Percentiles rank a stretch among this genome's conserved stretches.
phyloP scores from a whole-genome alignment of 2,329 filamentous ascomycete species.

The Cladosporium sp. region DNA sequence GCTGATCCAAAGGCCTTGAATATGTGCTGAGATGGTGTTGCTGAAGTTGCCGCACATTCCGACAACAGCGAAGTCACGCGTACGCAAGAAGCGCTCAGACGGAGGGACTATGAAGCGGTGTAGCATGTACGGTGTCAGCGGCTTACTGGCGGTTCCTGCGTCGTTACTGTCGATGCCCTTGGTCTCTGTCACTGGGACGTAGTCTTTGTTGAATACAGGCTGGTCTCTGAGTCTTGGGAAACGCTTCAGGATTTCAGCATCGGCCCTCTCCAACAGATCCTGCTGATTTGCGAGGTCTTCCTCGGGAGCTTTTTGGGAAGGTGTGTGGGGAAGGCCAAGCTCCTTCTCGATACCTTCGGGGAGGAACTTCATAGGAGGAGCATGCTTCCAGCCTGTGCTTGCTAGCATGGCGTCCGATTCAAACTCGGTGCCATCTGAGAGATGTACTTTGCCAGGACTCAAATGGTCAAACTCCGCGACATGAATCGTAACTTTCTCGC shows the following conservation, averaged over 20 bases:
- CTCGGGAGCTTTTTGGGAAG: slow-evolving; percentile 32
- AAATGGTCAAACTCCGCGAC: slow-evolving; percentile 56
- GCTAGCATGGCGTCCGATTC: slow-evolving; percentile 54
- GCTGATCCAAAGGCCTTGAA: slow-evolving; percentile 51
- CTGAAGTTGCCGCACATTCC: slow-evolving; percentile 42
- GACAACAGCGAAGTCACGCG: slow-evolving; percentile 43
- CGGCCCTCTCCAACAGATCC: slow-evolving; percentile 43
- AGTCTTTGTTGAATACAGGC: slow-evolving; percentile 35
- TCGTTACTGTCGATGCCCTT: slow-evolving; percentile 11
- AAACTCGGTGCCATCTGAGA: slow-evolving; percentile 49
- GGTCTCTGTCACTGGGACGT: slow-evolving; percentile 22
- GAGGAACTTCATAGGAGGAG: slow-evolving; percentile 51
- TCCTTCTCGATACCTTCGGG: slow-evolving; percentile 16
- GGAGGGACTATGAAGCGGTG: slow-evolving; percentile 48
- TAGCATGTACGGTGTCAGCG: slow-evolving; percentile 36
- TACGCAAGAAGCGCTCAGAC: slow-evolving; percentile 27
- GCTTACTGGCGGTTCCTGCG: neutral
- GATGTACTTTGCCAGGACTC: slow-evolving; percentile 46
- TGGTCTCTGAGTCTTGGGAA: slow-evolving; percentile 57
- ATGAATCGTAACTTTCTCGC: slow-evolving; percentile 55
- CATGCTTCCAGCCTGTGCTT: slow-evolving; percentile 58
- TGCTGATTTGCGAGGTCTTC: slow-evolving; percentile 17
- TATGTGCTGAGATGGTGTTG: slow-evolving; percentile 40
- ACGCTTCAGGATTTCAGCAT: slow-evolving; percentile 52
- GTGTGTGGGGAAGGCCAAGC: slow-evolving; percentile 9